phyloP scores from a whole-genome alignment of 1,284 basidiomycete genomes.

The Wallemia mellicola region DNA sequence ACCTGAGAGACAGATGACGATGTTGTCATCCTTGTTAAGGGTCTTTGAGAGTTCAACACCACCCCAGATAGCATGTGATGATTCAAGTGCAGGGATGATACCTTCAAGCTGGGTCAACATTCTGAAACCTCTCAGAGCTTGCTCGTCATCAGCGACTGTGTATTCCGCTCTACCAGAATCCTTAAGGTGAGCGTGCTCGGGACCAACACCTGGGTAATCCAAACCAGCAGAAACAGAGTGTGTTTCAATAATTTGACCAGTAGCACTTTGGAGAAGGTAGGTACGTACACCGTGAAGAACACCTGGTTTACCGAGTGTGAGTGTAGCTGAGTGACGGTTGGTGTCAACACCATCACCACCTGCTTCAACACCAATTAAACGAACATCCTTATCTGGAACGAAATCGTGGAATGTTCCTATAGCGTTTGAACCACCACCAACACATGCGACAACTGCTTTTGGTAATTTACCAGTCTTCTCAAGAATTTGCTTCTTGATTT shows the following conservation, averaged over 20 bases:
- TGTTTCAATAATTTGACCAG: conserved; percentile 84
- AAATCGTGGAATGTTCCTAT: conserved; percentile 94
- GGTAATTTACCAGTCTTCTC: conserved; percentile 54
- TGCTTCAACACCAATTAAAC: conserved; percentile 76
- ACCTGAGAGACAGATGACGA: conserved; percentile 71
- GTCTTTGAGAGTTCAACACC: conserved; percentile 59
- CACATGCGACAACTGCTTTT: conserved; percentile 81
- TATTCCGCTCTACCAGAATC: conserved; percentile 81
- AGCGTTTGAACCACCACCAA: conserved; percentile 88
- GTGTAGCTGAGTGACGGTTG: conserved; percentile 63
- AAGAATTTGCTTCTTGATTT: conserved; percentile 68
- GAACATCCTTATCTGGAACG: conserved; percentile 51
- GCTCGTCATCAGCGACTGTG: conserved; percentile 66
- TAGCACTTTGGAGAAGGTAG: conserved; percentile 62
- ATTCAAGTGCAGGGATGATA: conserved; percentile 91
- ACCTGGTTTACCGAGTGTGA: conserved; percentile 63
- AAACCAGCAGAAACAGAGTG: conserved; percentile 90
- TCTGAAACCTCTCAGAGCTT: conserved; percentile 75
- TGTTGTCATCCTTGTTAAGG: conserved; percentile 48
- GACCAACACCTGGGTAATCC: conserved; percentile 63
- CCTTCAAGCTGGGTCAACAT: conserved; percentile 75
- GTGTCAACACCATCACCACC: conserved; percentile 78
- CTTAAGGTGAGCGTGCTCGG: conserved; percentile 91
- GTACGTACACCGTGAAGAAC: conserved; percentile 89
- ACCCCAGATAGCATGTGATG: conserved; percentile 82